Evolutionary conservation across 116 monocot genomes (phyloP), one percentile per base, ranked within the genome.

Genomic region (Posidonia oceanica): DNA sequence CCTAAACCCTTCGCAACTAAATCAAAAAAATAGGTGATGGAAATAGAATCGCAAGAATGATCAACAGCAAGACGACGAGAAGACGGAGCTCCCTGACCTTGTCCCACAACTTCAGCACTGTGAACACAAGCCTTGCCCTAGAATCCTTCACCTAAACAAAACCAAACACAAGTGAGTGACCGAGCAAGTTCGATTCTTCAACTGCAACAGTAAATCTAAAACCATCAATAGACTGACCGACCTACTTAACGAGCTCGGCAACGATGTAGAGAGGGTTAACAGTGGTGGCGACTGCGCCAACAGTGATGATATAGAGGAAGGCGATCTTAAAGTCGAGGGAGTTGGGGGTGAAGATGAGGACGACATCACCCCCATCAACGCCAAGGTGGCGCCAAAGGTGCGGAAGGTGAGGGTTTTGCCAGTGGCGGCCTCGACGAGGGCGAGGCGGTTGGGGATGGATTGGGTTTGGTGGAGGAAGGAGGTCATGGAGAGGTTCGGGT

Each of bases 241-340:
- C 79, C 73, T 96, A 91, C 74, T 88, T 88, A 65, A 61, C 17
- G 80, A 96, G 74, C 80, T 96, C 94, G 41, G 39, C 3, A 60
- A 69, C 29, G 40, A 91, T 95, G 79, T 88, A 91, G 14, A 75
- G 29, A 18, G 89, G 86, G 59, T 89, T 89, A 61, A 74, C 81
- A 23, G 89, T 89, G 59, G 84, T 80, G 53, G 73, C 72, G 77
- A 88, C 61, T 64, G 84, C 84, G 56, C 88, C 88, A 36, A 82
- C 75, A 36, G 80, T 61, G 23, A 76, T 14, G 72, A 71, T 54
- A 36, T 51, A 80, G 71, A 84, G 72, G 77, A 84, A 84, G 67
- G 72, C 72, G 72, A 82, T 56, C 39, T 66, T 60, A 72, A 77
- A 86, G 39, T 63, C 71, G 67, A 77, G 4, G 77, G 80, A 88